phyloP scores from a whole-genome alignment of 148 eudicot species.

The Oxyria digyna region DNA sequence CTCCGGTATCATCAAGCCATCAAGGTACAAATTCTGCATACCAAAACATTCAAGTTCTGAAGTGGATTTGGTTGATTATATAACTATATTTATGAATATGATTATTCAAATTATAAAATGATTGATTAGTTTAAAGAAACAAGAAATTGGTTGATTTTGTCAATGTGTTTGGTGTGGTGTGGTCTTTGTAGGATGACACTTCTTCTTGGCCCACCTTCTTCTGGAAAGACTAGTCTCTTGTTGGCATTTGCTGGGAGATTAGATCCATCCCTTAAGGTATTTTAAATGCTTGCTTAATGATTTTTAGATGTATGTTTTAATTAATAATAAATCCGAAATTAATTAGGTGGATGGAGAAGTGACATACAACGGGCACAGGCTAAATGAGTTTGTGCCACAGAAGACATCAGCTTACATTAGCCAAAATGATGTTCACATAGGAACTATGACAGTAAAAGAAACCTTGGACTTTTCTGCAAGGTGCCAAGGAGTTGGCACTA shows the following conservation, averaged over 20 bases:
- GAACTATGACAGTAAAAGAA: conserved; percentile 95
- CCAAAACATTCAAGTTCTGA: neutral
- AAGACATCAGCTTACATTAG: conserved; percentile 91
- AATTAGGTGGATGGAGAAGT: conserved; percentile 59
- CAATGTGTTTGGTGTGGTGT: neutral
- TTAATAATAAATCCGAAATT: neutral
- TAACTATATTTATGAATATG: neutral
- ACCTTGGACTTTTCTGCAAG: conserved; percentile 89
- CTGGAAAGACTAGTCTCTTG: conserved; percentile 88
- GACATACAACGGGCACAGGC: conserved; percentile 68
- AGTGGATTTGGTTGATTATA: neutral
- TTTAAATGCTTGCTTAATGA: neutral
- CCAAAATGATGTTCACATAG: conserved; percentile 91
- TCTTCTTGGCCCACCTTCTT: conserved; percentile 84
- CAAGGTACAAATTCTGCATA: conserved; percentile 37
- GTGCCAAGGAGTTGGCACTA: conserved; percentile 84
- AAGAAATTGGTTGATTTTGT: neutral
- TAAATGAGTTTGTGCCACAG: conserved; percentile 73
- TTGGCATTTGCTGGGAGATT: conserved; percentile 89
- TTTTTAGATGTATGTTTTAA: no score
- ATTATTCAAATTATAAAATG: neutral
- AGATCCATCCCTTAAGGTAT: conserved; percentile 63
- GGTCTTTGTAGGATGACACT: conserved; percentile 59
- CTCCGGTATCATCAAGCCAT: conserved; percentile 73
- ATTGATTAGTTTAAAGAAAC: neutral